These are phyloP conservation scores for Lathyrus sativus DNA, from an alignment of 306 rosid species.

Conservation along the genomic window DNA sequence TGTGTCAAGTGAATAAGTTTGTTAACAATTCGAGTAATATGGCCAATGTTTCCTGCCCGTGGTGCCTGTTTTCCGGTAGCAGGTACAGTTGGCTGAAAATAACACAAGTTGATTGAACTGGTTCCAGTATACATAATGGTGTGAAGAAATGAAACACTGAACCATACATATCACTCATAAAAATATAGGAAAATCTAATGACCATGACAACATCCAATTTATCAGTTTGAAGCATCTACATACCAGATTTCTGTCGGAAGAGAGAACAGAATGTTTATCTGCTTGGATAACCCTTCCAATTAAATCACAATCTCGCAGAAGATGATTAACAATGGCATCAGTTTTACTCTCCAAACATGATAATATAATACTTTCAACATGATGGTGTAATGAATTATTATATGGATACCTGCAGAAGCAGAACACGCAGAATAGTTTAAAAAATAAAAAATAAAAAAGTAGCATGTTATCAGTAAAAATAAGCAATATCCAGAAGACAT, in stretches of 20 bases:
- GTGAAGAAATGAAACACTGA: conserved; percentile 15
- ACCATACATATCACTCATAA: conserved; percentile 14
- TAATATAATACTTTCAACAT: conserved; percentile 78
- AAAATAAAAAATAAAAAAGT: conserved; percentile 12
- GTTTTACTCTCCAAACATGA: conserved; percentile 90
- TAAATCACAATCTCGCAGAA: conserved; percentile 83
- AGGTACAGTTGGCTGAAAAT: conserved; percentile 73
- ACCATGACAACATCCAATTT: conserved; percentile 37
- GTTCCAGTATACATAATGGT: not conserved
- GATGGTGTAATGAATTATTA: conserved; percentile 89
- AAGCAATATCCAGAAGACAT: conserved; percentile 23
- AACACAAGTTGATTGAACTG: conserved; percentile 32
- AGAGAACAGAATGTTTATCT: conserved; percentile 67
- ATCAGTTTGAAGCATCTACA: conserved; percentile 37
- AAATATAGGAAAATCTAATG: conserved; percentile 21
- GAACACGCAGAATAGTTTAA: conserved; percentile 22
- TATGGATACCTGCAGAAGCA: conserved; percentile 80
- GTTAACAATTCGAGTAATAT: conserved; percentile 75
- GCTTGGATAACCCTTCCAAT: conserved; percentile 72
- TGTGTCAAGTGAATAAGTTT: conserved; percentile 75
- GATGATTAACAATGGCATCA: conserved; percentile 67
- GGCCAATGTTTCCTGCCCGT: conserved; percentile 87
- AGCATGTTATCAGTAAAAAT: conserved; percentile 17
- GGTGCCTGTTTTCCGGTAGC: conserved; percentile 69
- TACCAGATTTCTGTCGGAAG: conserved; percentile 67